Conservation (phyloP, 768 basidiomycete genomes). For the Jaapia argillacea region DNA sequence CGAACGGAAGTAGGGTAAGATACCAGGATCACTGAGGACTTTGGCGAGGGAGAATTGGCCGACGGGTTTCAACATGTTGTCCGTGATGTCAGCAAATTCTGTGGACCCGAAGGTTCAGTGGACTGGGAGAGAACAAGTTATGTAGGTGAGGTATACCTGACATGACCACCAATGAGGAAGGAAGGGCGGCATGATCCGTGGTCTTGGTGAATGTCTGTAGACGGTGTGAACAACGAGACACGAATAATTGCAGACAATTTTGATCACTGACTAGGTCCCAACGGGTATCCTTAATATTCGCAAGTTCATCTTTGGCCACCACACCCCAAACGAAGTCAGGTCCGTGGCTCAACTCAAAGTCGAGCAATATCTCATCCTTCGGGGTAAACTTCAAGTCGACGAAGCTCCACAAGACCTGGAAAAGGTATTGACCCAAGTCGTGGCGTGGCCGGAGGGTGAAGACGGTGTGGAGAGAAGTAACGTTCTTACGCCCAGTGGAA, state of each 20-base stretch:
- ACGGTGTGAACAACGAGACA: slow-evolving; percentile 3
- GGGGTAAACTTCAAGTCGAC: slow-evolving; percentile 69
- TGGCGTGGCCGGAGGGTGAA: slow-evolving; percentile 76
- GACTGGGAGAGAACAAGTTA: slow-evolving; percentile 1
- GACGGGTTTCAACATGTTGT: slow-evolving; percentile 57
- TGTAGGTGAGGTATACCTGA: slow-evolving; percentile 34
- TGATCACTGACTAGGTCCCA: slow-evolving; percentile 76
- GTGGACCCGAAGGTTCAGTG: slow-evolving; percentile 7
- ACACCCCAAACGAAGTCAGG: slow-evolving; percentile 78
- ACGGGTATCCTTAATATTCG: slow-evolving; percentile 53
- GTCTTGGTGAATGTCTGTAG: slow-evolving; percentile 75
- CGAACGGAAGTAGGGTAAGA: slow-evolving; percentile 74
- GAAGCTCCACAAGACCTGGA: slow-evolving; percentile 51
- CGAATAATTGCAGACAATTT: neutral
- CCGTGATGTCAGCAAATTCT: slow-evolving; percentile 84
- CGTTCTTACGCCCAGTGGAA: slow-evolving; percentile 75
- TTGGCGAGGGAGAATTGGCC: slow-evolving; percentile 40
- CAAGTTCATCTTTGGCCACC: slow-evolving; percentile 71
- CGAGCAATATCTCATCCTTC: slow-evolving; percentile 61
- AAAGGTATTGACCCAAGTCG: slow-evolving; percentile 60
- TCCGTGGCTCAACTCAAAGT: slow-evolving; percentile 59
- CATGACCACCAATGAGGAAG: slow-evolving; percentile 61
- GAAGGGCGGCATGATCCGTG: slow-evolving; percentile 52
- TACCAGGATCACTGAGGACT: slow-evolving; percentile 52
- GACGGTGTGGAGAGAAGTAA: slow-evolving; percentile 71